Evolutionary conservation across 768 basidiomycete species (phyloP), one percentile per base, ranked within the genome.

Genomic region (Kwoniella pini): DNA sequence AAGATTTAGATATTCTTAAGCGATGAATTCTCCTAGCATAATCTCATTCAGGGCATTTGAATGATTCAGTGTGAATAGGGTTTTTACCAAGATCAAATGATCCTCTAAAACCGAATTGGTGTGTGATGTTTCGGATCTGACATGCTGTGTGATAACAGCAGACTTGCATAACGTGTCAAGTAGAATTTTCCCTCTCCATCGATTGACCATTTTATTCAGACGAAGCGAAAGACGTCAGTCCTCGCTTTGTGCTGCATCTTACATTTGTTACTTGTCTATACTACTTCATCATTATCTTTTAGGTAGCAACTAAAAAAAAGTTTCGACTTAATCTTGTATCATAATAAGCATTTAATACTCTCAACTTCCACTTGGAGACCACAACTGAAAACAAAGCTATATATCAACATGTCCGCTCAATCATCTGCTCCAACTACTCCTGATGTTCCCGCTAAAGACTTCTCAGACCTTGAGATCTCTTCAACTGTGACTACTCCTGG

Each of bases 401-500:
- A n/a, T n/a, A n/a, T 21, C 61, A 59, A 46, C 49, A 65, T 70
- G 65, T 65, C 65, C 42, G 38, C 39, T 53, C 52, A 53, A 42
- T 65, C 65, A 40, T 52, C 42, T 27, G 59, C 59, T 30, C 53
- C 63, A 24, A 39, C 64, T 13, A 57, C 64, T 6, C 60, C 64
- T 22, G 60, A 61, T 27, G 64, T 69, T 30, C 49, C 51, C 21
- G 54, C 51, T 26, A 58, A 62, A 58, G 40, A 64, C 45, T 68
- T 65, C 51, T 57, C 54, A 17, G 57, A 68, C 46, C 62, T 68
- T 26, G 62, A 66, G 59, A 70, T 71, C 39, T 60, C 68, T 21
- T 73, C 72, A 27, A 70, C 72, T 13, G 67, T 65, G 27, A 75
- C 74, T 42, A 75, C 74, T 27, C 74, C 74, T 40, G 72, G 71